These are phyloP conservation scores for Dryas drummondii DNA, from an alignment of 306 rosid species.

Conservation along the genomic window DNA sequence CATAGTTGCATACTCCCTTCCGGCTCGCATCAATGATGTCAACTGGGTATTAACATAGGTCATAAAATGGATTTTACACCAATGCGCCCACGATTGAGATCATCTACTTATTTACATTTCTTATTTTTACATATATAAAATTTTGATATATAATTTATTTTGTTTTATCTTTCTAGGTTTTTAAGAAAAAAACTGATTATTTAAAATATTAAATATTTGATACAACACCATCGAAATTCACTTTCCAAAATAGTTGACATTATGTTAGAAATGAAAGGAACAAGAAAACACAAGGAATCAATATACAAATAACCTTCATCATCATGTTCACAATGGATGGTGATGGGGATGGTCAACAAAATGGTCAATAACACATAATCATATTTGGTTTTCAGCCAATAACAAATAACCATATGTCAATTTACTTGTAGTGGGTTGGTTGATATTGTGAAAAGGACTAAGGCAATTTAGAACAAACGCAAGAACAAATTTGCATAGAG, in stretches of 20 bases:
- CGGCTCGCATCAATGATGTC: too few species aligned
- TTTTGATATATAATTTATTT: background rate
- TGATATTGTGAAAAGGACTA: constrained; percentile 2
- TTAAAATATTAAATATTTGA: background rate
- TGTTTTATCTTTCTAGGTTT: background rate
- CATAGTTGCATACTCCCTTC: too few species aligned
- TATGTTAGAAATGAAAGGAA: background rate
- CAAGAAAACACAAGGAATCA: background rate
- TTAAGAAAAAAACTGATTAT: background rate
- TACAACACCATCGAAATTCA: background rate
- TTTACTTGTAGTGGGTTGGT: constrained; percentile 11
- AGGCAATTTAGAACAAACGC: background rate
- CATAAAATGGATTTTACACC: too few species aligned
- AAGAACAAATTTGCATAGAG: background rate
- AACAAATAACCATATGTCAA: background rate
- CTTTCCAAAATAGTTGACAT: background rate
- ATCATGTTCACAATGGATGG: constrained; percentile 4
- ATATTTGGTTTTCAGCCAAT: constrained; percentile 4
- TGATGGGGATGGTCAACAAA: constrained; percentile 28
- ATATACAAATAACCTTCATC: background rate
- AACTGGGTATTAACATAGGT: too few species aligned
- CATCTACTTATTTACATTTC: too few species aligned
- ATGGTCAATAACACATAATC: constrained; percentile 24
- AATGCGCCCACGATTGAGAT: too few species aligned
- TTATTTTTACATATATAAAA: background rate